A percentile compares a stretch with the other conserved stretches of the same genome.
phyloP scores from a whole-genome alignment of 345 rosid species.

The Excoecaria cochinchinensis region DNA sequence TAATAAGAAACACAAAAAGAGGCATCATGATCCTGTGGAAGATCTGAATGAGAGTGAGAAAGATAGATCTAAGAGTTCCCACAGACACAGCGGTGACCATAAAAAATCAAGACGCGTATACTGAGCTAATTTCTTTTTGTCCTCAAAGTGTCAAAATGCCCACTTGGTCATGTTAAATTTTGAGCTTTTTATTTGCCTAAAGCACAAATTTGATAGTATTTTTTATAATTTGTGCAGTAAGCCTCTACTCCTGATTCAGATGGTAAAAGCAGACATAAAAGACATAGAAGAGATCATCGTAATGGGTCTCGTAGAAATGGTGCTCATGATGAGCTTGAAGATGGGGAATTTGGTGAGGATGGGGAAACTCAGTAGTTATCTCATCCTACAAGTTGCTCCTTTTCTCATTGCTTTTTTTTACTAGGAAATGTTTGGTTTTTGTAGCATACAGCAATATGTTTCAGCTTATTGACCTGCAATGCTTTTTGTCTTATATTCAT shows the following conservation, averaged over 20 bases:
- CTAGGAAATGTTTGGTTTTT: neutral
- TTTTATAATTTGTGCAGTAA: no score
- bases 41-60: slow-evolving; percentile 51
- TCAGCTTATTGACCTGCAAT: neutral
- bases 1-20: slow-evolving; percentile 57
- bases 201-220: no score
- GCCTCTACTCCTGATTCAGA: no score
- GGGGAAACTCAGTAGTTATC: no score
- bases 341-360: no score
- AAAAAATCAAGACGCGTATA: slow-evolving; percentile 66
- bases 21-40: slow-evolving; percentile 47
- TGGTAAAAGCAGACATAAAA: no score
- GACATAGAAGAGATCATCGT: no score
- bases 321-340: no score
- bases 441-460: slow-evolving; percentile 2
- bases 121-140: slow-evolving; percentile 9
- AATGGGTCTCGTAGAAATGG: no score
- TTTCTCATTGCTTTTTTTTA: no score
- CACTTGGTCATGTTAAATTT: neutral
- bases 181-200: neutral
- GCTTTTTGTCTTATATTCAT: slow-evolving; percentile 3
- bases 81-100: slow-evolving; percentile 50
- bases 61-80: slow-evolving; percentile 49
- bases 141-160: slow-evolving; percentile 9
- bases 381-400: no score